A percentile compares a stretch with the other conserved stretches of the same genome.
These are phyloP conservation scores for Rubus idaeus DNA, from an alignment of 306 rosid species.

Conservation along the genomic window DNA sequence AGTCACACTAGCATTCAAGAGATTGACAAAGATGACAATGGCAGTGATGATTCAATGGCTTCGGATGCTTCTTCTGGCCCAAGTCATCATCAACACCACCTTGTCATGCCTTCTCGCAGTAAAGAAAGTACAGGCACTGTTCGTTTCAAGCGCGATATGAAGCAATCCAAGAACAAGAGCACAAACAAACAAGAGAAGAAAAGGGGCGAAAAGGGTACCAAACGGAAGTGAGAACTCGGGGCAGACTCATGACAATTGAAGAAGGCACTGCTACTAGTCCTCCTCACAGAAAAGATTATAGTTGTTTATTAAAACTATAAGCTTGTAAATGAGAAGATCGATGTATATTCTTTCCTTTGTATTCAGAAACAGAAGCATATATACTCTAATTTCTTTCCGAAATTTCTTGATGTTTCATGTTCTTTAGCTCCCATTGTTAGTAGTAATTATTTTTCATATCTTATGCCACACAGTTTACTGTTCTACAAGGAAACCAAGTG, in stretches of 20 bases:
- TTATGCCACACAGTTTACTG: not conserved
- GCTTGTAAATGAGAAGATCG: constrained; percentile 8
- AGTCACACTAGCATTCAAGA: not conserved
- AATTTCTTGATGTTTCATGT: not conserved
- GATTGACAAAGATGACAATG: constrained; percentile 39
- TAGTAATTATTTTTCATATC: too few species aligned
- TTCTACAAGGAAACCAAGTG: not conserved
- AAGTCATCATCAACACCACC: constrained; percentile 27
- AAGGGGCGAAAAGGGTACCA: constrained; percentile 50
- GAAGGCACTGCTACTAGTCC: constrained; percentile 15
- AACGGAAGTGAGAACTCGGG: constrained; percentile 35
- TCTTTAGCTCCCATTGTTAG: not conserved
- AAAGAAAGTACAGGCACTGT: constrained; percentile 26
- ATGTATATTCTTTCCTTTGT: constrained; percentile 14
- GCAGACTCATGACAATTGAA: constrained; percentile 23
- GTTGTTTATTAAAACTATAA: constrained; percentile 12
- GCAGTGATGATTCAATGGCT: constrained; percentile 85
- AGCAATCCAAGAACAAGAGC: constrained; percentile 48
- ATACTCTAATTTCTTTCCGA: constrained; percentile 1
- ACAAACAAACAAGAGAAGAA: constrained; percentile 59
- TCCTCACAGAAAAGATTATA: constrained; percentile 26
- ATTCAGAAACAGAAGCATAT: constrained; percentile 10
- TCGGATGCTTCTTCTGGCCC: constrained; percentile 88
- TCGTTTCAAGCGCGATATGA: constrained; percentile 45
- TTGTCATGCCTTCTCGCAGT: not conserved